These are phyloP conservation scores for Scheffersomyces segobiensis DNA, from an alignment of 1,139 yeast genomes.

Conservation along the genomic window DNA sequence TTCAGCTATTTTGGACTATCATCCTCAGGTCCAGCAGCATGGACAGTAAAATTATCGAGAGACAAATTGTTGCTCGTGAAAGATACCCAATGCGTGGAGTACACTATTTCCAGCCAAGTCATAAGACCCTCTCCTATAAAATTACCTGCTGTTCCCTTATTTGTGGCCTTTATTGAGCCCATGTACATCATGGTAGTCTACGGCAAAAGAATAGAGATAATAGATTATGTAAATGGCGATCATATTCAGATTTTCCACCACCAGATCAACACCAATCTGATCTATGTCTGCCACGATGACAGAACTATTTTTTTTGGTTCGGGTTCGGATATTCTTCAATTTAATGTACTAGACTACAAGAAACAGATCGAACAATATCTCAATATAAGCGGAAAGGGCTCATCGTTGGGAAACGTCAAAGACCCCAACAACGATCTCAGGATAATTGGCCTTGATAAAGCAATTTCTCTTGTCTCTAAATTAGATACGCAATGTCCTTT, in stretches of 20 bases:
- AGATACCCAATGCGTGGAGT: constrained; percentile 8
- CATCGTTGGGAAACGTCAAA: constrained; percentile 16
- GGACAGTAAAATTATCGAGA: constrained; percentile 20
- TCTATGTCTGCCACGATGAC: constrained; percentile 16
- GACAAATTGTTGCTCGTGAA: constrained; percentile 22
- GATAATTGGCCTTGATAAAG: constrained; percentile 36
- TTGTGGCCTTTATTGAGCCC: constrained; percentile 42
- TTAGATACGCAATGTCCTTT: constrained; percentile 25
- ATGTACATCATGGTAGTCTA: constrained; percentile 44
- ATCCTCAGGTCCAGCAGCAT: constrained; percentile 17
- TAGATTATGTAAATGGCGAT: constrained; percentile 46
- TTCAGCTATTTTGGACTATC: constrained; percentile 25
- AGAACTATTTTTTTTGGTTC: constrained; percentile 27
- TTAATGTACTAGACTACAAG: constrained; percentile 31
- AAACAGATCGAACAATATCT: constrained; percentile 44
- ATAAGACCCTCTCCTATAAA: constrained; percentile 17
- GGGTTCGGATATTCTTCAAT: constrained; percentile 30
- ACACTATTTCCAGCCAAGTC: background rate
- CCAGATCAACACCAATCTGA: constrained; percentile 26
- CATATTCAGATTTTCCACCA: constrained; percentile 43
- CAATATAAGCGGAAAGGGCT: constrained; percentile 24
- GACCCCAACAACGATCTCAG: constrained; percentile 32
- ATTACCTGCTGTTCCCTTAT: constrained; percentile 30
- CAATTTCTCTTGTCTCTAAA: constrained; percentile 32
- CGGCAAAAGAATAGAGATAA: constrained; percentile 42